Base-by-base conservation (phyloP, 2,329 filamentous ascomycete species). In the Beauveria asiatica region DNA sequence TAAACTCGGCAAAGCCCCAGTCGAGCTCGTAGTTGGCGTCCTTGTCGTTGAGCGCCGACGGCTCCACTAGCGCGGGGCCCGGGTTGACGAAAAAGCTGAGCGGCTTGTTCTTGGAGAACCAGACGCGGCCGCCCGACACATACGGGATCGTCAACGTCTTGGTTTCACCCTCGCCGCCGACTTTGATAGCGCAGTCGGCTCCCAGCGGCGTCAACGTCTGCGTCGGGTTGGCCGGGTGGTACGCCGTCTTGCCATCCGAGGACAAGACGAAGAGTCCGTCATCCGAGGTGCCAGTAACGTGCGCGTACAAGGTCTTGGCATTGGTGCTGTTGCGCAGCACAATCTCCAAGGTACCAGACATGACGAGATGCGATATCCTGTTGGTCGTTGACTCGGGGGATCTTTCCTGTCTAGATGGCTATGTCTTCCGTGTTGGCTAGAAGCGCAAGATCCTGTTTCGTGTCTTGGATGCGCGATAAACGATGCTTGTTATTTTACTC, bases 1-100 rank as follows among this genome's bases (percentile, higher is more conserved):
- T 87, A 66, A 88, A 85, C 72, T 90, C 87, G 74, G 80, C 84
- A 68, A 89, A 90, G 30, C 79, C 81, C 86, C 86, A 90, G 61
- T 78, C 73, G 50, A 81, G 73, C 41, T 80, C 74, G 68, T 84
- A 84, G 70, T 88, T 89, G 2, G 78, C 72, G 67, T 90, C 87
- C 0, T 78, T 70, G 0, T 78, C 70, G 70, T 92, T 92, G 37
- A 83, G 87, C 27, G 87, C 83, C 10, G 85, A 86, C 0, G 89
- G 89, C 73, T 92, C 88, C 48, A 92, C 88, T 16, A 92, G 78
- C 1, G 83, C 86, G 7, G 89, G 85, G 17, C 84, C 85, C 27
- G 84, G 86, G 71, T 92, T 92, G 57, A 92, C 71, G 13, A 83
- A 76, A 72, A 92, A 92, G 1, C 79, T 84, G 53, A 92, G 77